Percentiles rank a stretch among this genome's conserved stretches.
Evolutionary conservation across 495 filamentous ascomycete genomes (phyloP).

Genomic region (Ramalina intermedia): DNA sequence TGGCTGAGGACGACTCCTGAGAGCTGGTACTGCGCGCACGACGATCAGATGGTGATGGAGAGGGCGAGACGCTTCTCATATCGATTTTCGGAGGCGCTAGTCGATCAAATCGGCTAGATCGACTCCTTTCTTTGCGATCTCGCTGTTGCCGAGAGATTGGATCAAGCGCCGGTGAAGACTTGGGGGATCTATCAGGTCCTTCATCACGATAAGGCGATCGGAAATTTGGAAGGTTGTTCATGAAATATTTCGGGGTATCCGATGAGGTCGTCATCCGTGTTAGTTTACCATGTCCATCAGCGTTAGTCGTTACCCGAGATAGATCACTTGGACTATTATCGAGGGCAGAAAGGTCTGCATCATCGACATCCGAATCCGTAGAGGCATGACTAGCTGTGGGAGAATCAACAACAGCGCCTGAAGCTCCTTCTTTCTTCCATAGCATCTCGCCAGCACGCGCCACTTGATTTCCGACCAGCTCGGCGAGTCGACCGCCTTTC

Average conservation of each 20-base stretch:
- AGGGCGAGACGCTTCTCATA: constrained; percentile 24
- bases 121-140: constrained; percentile 16
- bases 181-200: constrained; percentile 12
- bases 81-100: constrained; percentile 51
- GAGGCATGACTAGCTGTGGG: constrained; percentile 25
- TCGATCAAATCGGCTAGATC: constrained; percentile 34
- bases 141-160: constrained; percentile 25
- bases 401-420: constrained; percentile 27
- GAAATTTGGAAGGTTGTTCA: constrained; percentile 36
- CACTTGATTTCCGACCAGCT: constrained; percentile 41
- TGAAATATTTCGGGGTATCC: constrained; percentile 24
- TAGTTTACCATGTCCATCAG: constrained; percentile 25
- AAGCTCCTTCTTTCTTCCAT: constrained; percentile 30
- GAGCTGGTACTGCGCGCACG: constrained; percentile 4
- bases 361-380: constrained; percentile 31
- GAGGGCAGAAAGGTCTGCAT: constrained; percentile 19
- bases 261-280: constrained; percentile 24
- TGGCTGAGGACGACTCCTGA: constrained; percentile 13
- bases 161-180: constrained; percentile 15
- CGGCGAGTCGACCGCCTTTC: constrained; percentile 40
- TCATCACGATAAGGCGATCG: constrained; percentile 30
- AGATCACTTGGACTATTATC: constrained; percentile 20
- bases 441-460: constrained; percentile 42
- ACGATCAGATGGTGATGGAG: constrained; percentile 3
- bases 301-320: constrained; percentile 22